These are phyloP conservation scores for Letharia columbiana DNA, from an alignment of 495 filamentous ascomycete species.

Conservation along the genomic window DNA sequence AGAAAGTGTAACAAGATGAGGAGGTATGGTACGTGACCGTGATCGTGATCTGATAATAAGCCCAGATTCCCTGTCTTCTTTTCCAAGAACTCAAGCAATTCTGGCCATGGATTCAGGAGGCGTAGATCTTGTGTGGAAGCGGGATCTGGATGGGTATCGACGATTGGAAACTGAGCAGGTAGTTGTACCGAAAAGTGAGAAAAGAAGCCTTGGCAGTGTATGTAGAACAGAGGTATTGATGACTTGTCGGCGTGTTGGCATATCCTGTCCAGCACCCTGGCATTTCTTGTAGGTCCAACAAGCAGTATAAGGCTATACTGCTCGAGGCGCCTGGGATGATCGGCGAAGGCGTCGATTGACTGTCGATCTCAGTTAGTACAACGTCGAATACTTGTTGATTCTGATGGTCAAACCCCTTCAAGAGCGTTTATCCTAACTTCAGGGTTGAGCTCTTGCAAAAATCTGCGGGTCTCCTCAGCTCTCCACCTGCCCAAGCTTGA, in stretches of 20 bases:
- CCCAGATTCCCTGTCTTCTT: conserved; percentile 60
- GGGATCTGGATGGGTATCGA: conserved; percentile 92
- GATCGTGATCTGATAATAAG: conserved; percentile 65
- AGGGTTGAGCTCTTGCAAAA: conserved; percentile 88
- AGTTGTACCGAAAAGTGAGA: conserved; percentile 72
- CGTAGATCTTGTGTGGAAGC: conserved; percentile 79
- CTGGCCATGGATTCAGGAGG: conserved; percentile 78
- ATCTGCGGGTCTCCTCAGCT: conserved; percentile 63
- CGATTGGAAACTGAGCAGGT: conserved; percentile 75
- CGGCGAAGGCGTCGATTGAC: conserved; percentile 35
- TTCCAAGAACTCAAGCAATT: conserved; percentile 56
- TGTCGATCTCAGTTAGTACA: conserved; percentile 22
- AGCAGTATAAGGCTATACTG: conserved; percentile 68
- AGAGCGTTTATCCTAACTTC: conserved; percentile 68
- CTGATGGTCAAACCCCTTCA: conserved; percentile 38
- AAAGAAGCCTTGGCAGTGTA: conserved; percentile 83
- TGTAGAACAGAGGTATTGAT: conserved; percentile 68
- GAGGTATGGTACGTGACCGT: conserved; percentile 89
- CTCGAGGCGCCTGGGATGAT: conserved; percentile 39
- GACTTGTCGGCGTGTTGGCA: conserved; percentile 49
- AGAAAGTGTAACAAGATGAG: conserved; percentile 79
- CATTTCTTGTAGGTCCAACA: conserved; percentile 54
- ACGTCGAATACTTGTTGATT: neutral
- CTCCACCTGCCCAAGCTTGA: conserved; percentile 68
- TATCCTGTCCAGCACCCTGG: conserved; percentile 47